A percentile compares a stretch with the other conserved stretches of the same genome.
Conservation (phyloP, 1,284 basidiomycete genomes). For the Naganishia sp. region DNA sequence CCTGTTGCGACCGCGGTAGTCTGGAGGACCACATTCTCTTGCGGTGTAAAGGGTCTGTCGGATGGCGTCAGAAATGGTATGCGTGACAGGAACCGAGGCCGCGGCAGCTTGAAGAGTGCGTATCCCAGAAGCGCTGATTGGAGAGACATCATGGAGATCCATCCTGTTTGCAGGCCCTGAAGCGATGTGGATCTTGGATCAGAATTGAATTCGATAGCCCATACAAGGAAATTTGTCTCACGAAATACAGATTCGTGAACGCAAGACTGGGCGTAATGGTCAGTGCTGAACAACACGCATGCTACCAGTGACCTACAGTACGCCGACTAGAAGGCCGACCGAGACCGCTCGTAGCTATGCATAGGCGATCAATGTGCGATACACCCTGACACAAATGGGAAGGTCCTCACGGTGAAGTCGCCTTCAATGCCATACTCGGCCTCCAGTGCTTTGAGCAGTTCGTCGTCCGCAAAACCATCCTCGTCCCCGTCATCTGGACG, state of each 20-base stretch:
- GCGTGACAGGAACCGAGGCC: conserved; percentile 57
- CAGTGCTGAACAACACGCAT: neutral
- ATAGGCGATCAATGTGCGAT: conserved; percentile 39
- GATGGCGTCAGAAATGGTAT: conserved; percentile 24
- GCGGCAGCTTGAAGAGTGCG: conserved; percentile 70
- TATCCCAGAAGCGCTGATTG: conserved; percentile 91
- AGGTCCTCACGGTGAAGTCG: conserved; percentile 25
- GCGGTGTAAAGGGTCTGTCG: conserved; percentile 67
- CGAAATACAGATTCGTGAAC: conserved; percentile 55
- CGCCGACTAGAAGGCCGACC: conserved; percentile 51
- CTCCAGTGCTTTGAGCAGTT: conserved; percentile 13
- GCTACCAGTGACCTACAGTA: conserved; percentile 34
- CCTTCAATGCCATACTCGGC: conserved; percentile 28
- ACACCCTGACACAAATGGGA: neutral
- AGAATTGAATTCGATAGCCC: neutral
- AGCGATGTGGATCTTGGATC: neutral
- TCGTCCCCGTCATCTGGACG: neutral
- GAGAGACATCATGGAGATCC: conserved; percentile 76
- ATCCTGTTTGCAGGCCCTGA: conserved; percentile 51
- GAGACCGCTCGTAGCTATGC: conserved; percentile 49
- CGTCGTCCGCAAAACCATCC: conserved; percentile 10
- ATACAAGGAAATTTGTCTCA: neutral
- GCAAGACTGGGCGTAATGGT: conserved; percentile 37
- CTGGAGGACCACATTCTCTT: conserved; percentile 91
- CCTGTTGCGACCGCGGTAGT: conserved; percentile 90